A percentile compares a stretch with the other conserved stretches of the same genome.
These are phyloP conservation scores for Pythium periplocum DNA, from an alignment of 352 stramenopile species.

Conservation along the genomic window DNA sequence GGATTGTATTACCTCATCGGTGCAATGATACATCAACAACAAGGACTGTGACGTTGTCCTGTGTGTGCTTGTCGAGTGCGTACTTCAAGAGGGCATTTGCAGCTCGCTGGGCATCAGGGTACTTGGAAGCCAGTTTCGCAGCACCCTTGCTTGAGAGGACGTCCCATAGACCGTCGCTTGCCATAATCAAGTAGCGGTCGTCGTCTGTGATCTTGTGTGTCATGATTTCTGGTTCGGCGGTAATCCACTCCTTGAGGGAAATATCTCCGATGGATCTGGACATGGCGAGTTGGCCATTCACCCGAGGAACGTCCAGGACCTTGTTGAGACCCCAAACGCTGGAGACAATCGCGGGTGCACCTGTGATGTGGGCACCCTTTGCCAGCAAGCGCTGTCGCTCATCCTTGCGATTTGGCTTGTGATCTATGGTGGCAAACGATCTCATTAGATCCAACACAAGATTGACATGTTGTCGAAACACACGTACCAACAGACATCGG, in stretches of 20 bases:
- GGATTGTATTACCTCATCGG: slow-evolving; percentile 17
- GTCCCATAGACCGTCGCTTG: slow-evolving; percentile 81
- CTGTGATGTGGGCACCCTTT: slow-evolving; percentile 61
- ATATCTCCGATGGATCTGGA: slow-evolving; percentile 81
- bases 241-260: slow-evolving; percentile 70
- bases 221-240: slow-evolving; percentile 72
- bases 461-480: neutral
- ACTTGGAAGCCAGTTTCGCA: slow-evolving; percentile 45
- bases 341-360: slow-evolving; percentile 58
- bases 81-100: slow-evolving; percentile 58
- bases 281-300: slow-evolving; percentile 78
- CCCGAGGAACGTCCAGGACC: slow-evolving; percentile 71
- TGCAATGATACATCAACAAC: slow-evolving; percentile 63
- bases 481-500: slow-evolving; percentile 48
- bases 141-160: slow-evolving; percentile 65
- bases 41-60: slow-evolving; percentile 80
- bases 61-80: slow-evolving; percentile 43
- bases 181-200: slow-evolving; percentile 77
- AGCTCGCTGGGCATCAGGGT: slow-evolving; percentile 44
- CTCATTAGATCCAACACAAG: too few species aligned
- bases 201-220: slow-evolving; percentile 45
- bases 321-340: slow-evolving; percentile 71
- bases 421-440: slow-evolving; percentile 28
- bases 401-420: slow-evolving; percentile 77
- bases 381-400: slow-evolving; percentile 67